These are phyloP conservation scores for Allium sativum DNA, from an alignment of 106 monocot species.

Conservation along the genomic window DNA sequence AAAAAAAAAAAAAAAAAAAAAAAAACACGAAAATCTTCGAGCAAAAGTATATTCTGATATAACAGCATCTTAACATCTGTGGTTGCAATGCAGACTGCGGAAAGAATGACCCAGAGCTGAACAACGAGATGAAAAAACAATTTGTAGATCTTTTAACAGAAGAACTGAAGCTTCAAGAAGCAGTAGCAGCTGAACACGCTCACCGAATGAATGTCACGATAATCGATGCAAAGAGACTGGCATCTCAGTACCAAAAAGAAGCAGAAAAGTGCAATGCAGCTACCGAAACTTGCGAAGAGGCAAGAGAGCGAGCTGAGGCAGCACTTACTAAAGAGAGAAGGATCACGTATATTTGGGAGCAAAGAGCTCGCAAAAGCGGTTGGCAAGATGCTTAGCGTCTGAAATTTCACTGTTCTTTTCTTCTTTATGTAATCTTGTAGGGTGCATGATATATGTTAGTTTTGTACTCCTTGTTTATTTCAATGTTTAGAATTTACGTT, in stretches of 20 bases:
- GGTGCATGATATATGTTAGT: too few relatives aligned
- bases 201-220: conserved; percentile 71
- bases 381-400: conserved; percentile 31
- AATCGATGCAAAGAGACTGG: conserved; percentile 58
- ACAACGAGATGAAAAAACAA: conserved; percentile 76
- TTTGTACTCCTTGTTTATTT: too few relatives aligned
- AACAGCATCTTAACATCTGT: too few relatives aligned
- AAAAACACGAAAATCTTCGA: too few relatives aligned
- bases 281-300: conserved; percentile 84
- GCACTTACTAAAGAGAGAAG: conserved; percentile 54
- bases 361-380: conserved; percentile 56
- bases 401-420: not conserved
- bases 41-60: too few relatives aligned
- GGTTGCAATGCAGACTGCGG: conserved; percentile 55
- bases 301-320: conserved; percentile 55
- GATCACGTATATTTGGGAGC: conserved; percentile 56
- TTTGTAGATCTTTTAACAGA: conserved; percentile 65
- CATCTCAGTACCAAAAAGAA: conserved; percentile 76
- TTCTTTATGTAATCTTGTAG: too few relatives aligned
- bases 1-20: too few relatives aligned
- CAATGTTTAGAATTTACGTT: too few relatives aligned
- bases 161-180: conserved; percentile 65
- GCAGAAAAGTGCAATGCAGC: conserved; percentile 79
- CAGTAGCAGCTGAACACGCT: conserved; percentile 45
- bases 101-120: conserved; percentile 70